Percentiles rank a stretch among this genome's conserved stretches.
These are phyloP conservation scores for Clarireedia hainanense DNA, from an alignment of 2,329 filamentous ascomycete genomes.

Conservation along the genomic window DNA sequence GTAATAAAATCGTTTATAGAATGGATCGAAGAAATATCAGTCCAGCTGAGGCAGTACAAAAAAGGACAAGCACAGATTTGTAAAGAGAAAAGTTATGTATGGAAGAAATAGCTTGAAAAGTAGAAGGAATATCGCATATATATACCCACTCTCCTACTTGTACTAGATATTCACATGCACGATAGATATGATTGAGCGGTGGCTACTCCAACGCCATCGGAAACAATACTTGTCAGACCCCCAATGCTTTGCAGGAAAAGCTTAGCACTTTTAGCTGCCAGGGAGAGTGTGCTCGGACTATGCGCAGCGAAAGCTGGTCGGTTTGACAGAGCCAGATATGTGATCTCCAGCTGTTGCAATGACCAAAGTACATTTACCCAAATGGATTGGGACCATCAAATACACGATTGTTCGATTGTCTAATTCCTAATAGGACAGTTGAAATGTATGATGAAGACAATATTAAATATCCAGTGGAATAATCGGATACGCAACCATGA, in stretches of 20 bases:
- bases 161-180: too few species aligned
- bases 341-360: too few species aligned
- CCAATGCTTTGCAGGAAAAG: not conserved
- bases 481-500: too few species aligned
- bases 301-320: too few species aligned
- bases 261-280: not conserved
- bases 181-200: not conserved
- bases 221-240: slow-evolving; percentile 8
- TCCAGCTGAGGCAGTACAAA: not conserved
- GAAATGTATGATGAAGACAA: too few species aligned
- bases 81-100: not conserved
- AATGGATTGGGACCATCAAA: too few species aligned
- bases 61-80: not conserved
- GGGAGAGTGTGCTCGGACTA: not conserved
- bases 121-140: not conserved
- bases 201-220: not conserved
- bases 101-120: not conserved
- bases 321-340: too few species aligned
- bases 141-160: not conserved
- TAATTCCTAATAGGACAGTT: too few species aligned
- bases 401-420: too few species aligned
- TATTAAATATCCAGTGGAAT: too few species aligned
- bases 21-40: not conserved
- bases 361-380: too few species aligned
- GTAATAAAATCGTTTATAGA: not conserved